Percentiles rank a stretch among this genome's conserved stretches.
These are phyloP conservation scores for Cyclotella sp. DNA, from an alignment of 108 stramenopile genomes.

Conservation along the genomic window DNA sequence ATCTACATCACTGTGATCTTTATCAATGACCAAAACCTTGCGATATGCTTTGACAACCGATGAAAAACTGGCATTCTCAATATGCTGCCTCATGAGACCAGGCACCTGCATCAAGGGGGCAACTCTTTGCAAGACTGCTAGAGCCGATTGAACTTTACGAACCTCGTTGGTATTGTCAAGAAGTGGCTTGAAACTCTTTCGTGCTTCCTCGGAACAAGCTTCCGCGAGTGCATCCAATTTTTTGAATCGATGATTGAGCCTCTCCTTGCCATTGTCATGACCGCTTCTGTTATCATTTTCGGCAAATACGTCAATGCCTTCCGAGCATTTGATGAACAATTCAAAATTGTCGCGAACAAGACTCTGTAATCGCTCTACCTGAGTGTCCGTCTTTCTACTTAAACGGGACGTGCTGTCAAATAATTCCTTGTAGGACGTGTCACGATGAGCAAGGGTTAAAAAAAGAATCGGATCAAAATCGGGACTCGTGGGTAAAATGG, in stretches of 20 bases:
- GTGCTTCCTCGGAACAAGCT: constrained; percentile 76
- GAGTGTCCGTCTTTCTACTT: constrained; percentile 85
- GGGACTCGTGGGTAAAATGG: constrained; percentile 75
- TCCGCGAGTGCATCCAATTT: constrained; percentile 79
- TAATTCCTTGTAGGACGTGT: constrained; percentile 74
- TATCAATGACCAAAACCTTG: constrained; percentile 81
- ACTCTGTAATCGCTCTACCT: constrained; percentile 81
- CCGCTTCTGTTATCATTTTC: constrained; percentile 35
- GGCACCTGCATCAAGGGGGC: constrained; percentile 85
- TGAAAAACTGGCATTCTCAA: constrained; percentile 85
- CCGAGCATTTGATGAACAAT: constrained; percentile 87
- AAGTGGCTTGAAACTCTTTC: constrained; percentile 86
- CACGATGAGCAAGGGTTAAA: constrained; percentile 84
- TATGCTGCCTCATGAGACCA: constrained; percentile 84
- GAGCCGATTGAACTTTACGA: constrained; percentile 84
- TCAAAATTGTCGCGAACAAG: constrained; percentile 90
- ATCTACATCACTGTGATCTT: constrained; percentile 77
- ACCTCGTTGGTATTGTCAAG: constrained; percentile 92
- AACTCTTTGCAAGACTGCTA: constrained; percentile 84
- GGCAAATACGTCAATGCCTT: constrained; percentile 84
- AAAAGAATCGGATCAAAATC: constrained; percentile 91
- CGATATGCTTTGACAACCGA: constrained; percentile 89
- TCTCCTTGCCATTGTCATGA: constrained; percentile 55
- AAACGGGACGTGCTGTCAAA: constrained; percentile 74
- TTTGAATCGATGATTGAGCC: constrained; percentile 64